These are phyloP conservation scores for Linnemannia elongata DNA, from an alignment of 192 early-diverging fungal genomes.

Conservation along the genomic window DNA sequence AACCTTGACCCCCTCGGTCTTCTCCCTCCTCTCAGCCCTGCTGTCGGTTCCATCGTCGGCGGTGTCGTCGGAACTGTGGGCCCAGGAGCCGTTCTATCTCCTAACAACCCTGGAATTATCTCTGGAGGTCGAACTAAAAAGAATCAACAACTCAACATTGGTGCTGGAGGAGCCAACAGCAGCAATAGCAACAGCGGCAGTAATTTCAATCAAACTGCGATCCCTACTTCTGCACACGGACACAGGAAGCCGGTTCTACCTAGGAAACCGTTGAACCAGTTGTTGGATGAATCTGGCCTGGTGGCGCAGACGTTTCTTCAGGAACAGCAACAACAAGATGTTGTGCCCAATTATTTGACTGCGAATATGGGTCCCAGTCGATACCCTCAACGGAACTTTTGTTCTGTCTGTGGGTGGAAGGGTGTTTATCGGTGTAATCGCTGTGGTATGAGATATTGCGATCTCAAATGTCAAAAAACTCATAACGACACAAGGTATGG, in stretches of 20 bases:
- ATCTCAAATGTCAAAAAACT: constrained; percentile 66
- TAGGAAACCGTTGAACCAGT: constrained; percentile 42
- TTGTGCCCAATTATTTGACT: constrained; percentile 49
- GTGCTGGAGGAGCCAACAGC: neutral
- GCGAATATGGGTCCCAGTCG: constrained; percentile 54
- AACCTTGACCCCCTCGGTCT: constrained; percentile 43
- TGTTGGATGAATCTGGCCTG: constrained; percentile 42
- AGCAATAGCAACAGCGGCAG: neutral
- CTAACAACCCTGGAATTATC: constrained; percentile 22
- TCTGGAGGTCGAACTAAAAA: constrained; percentile 44
- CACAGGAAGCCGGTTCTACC: constrained; percentile 34
- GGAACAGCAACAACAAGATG: neutral
- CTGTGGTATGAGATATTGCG: constrained; percentile 79
- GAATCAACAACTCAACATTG: neutral
- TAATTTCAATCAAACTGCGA: neutral
- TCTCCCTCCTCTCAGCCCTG: constrained; percentile 32
- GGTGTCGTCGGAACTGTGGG: constrained; percentile 45
- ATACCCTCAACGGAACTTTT: constrained; percentile 67
- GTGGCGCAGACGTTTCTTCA: neutral
- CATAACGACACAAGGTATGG: constrained; percentile 72
- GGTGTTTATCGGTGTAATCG: constrained; percentile 71
- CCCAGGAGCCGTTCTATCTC: constrained; percentile 15
- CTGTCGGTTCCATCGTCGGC: constrained; percentile 47
- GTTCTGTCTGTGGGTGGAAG: constrained; percentile 75
- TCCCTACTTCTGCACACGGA: neutral